These are phyloP conservation scores for Hevea brasiliensis DNA, from an alignment of 345 rosid genomes.

Conservation along the genomic window DNA sequence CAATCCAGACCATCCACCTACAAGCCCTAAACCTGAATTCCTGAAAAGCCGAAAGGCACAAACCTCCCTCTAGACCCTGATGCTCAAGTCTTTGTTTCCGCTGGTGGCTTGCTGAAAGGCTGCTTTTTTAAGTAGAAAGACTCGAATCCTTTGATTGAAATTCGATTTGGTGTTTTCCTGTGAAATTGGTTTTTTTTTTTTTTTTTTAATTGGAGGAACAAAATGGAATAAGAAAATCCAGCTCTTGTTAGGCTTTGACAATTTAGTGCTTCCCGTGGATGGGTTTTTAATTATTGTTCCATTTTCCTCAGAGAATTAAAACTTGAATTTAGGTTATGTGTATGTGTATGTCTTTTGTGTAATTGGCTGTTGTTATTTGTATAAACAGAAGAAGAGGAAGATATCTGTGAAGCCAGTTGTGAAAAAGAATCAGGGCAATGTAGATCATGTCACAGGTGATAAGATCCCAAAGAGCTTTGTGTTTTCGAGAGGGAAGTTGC, in stretches of 20 bases:
- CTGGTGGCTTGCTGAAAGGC: neutral
- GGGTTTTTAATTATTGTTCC: too few relatives aligned
- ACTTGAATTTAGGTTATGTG: neutral
- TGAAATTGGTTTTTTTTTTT: too few relatives aligned
- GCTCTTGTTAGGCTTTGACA: neutral
- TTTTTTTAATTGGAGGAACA: neutral
- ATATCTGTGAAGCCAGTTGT: constrained; percentile 57
- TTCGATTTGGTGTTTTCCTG: neutral
- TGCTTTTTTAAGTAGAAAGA: neutral
- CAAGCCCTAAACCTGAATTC: too few relatives aligned
- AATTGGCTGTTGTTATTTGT: neutral
- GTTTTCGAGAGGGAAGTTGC: constrained; percentile 84
- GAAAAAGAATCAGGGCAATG: constrained; percentile 50
- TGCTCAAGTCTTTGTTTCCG: neutral
- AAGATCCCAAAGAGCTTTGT: constrained; percentile 89
- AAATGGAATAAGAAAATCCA: neutral
- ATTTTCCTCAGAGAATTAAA: too few relatives aligned
- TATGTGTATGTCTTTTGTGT: neutral
- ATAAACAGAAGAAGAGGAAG: constrained; percentile 57
- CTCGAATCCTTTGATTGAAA: neutral
- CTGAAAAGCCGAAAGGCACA: neutral
- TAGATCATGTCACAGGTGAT: constrained; percentile 83
- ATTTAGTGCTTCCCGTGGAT: too few relatives aligned
- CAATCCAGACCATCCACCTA: too few relatives aligned
- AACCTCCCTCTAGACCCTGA: constrained; percentile 3